Base-by-base conservation (phyloP, 2,329 filamentous ascomycete species). In the Aureobasidium sp. region DNA sequence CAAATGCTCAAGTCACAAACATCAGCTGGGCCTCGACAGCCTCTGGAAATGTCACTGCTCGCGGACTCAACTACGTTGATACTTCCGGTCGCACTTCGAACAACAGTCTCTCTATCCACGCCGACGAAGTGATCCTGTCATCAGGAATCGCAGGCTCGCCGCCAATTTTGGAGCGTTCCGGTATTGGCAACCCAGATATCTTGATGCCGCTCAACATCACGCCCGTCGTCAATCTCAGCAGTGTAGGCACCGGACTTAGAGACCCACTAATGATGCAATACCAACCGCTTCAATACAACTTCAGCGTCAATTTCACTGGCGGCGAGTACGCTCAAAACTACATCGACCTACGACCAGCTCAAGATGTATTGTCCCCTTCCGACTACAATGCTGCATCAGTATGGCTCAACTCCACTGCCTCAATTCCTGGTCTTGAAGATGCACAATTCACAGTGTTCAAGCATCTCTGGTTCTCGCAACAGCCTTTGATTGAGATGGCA, bases 201-300 rank as follows among this genome's bases (percentile, higher is more conserved):
- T 66, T 74, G 12, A 44, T 62, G 8, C 68, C 68, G 29, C 66
- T 66, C n/a, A 69, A 70, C 10, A 67, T 75, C 1, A 61, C 70
- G 0, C 63, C 69, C 2, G 44, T 72, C 15, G 69, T 74, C 9
- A 68, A 71, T 5, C 67, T 70, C 34, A 68, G 68, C 0, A 63
- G 59, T 6, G 71, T 75, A 5, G 73, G 73, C 5, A 71, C 76
- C 50, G 79, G 80, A 52, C 47, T 63, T 5, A 78, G 80, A 66
- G 78, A 81, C 47, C 77, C 55, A 29, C 17, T 59, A 2, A 59
- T 59, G 55, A 59, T 59, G 55, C 41, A 47, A 39, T 59, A 59
- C n/a, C 32, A 59, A 34, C 55, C 55, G 1, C 55, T 59, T 7
- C 55, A 59, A 27, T 59, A 44, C 42, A 59, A 59, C 29, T 59